Conservation (phyloP, 2,329 filamentous ascomycete genomes). For the Trichoderma sp. region DNA sequence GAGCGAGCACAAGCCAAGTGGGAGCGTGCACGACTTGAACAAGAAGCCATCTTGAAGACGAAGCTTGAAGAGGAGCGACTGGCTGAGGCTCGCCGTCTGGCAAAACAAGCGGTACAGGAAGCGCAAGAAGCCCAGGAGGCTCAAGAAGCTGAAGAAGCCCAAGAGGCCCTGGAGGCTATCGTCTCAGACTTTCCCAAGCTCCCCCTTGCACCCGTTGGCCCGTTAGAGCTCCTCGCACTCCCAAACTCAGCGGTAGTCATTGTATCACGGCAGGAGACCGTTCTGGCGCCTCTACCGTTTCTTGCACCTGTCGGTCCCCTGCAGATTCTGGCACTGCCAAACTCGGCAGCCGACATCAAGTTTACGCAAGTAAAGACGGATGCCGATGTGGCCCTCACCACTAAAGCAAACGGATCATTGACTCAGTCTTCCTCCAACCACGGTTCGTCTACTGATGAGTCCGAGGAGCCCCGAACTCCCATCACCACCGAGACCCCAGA, state of each 20-base stretch:
- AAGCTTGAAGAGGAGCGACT: slow-evolving; percentile 47
- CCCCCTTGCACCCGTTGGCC: slow-evolving; percentile 45
- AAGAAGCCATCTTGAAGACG: slow-evolving; percentile 77
- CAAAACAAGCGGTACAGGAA: background rate
- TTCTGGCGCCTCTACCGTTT: background rate
- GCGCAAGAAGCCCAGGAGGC: background rate
- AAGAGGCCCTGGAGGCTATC: background rate
- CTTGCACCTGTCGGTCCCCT: slow-evolving; percentile 9
- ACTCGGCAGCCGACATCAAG: slow-evolving; percentile 43
- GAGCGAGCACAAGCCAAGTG: slow-evolving; percentile 85
- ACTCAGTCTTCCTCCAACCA: background rate
- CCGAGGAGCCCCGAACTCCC: slow-evolving; percentile 12
- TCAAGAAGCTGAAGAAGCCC: background rate
- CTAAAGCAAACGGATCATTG: background rate
- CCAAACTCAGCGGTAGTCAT: slow-evolving; percentile 49
- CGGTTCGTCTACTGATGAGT: slow-evolving; percentile 13
- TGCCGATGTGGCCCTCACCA: background rate
- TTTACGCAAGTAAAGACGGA: background rate
- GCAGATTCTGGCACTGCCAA: slow-evolving; percentile 48
- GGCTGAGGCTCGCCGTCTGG: slow-evolving; percentile 28
- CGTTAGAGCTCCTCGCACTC: slow-evolving; percentile 46
- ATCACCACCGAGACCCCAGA: slow-evolving; percentile 20
- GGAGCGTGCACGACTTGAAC: slow-evolving; percentile 84
- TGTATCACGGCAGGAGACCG: background rate
- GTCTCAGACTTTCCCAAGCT: background rate